Evolutionary conservation across 2,329 filamentous ascomycete species (phyloP).

Genomic region (Calonectria honghensis): DNA sequence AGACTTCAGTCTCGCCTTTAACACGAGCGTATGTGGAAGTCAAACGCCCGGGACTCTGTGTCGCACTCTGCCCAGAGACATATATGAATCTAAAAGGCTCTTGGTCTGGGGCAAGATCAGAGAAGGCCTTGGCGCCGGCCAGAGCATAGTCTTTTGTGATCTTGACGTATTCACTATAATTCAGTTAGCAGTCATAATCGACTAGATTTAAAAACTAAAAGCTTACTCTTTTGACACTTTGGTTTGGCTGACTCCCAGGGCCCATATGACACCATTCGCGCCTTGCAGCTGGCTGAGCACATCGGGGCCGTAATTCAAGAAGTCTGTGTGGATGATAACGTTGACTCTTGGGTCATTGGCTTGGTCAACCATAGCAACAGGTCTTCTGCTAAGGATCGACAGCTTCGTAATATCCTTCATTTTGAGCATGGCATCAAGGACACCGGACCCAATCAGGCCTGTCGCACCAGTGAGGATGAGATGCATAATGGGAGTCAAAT

Average conservation of each 20-base stretch:
- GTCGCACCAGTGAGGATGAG: conserved; percentile 56
- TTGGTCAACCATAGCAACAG: conserved; percentile 40
- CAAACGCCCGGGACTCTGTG: conserved; percentile 35
- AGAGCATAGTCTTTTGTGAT: conserved; percentile 46
- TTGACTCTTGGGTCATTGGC: conserved; percentile 43
- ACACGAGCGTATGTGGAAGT: conserved; percentile 42
- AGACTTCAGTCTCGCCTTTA: conserved; percentile 45
- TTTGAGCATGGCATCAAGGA: conserved; percentile 49
- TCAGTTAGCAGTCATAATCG: too few species aligned
- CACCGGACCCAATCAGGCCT: conserved; percentile 45
- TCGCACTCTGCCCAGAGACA: conserved; percentile 41
- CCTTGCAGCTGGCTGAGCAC: conserved; percentile 42
- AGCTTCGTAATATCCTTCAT: conserved; percentile 46
- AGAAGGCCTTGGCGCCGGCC: conserved; percentile 43
- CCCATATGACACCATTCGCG: conserved; percentile 46
- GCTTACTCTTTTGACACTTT: conserved; percentile 46
- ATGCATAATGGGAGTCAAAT: conserved; percentile 39
- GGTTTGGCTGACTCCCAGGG: conserved; percentile 46
- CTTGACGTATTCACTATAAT: conserved; percentile 41
- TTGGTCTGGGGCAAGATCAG: conserved; percentile 31
- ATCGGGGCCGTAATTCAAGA: conserved; percentile 34
- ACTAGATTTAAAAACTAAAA: not conserved
- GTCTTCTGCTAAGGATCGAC: conserved; percentile 46
- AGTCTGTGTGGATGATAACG: conserved; percentile 44
- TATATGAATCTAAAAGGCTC: conserved; percentile 47